A percentile compares a stretch with the other conserved stretches of the same genome.
These are phyloP conservation scores for Saccharomycopsis selenospora DNA, from an alignment of 805 yeast genomes.

Conservation along the genomic window DNA sequence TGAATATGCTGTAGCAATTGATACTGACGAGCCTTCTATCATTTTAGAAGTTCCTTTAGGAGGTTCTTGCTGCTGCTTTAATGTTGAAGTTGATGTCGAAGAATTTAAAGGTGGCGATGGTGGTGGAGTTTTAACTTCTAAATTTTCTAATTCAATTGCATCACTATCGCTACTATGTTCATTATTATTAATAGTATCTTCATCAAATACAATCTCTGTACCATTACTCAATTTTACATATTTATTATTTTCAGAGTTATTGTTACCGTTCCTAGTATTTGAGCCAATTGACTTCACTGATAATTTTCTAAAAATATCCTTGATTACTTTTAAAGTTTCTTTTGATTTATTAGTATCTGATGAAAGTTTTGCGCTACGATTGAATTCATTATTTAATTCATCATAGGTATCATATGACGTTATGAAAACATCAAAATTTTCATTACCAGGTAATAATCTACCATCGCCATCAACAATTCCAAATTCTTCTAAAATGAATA, in stretches of 20 bases:
- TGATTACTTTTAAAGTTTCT: constrained; percentile 4
- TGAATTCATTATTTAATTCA: neutral
- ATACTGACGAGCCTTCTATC: too few species aligned
- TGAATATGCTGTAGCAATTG: too few species aligned
- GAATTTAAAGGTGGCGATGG: too few species aligned
- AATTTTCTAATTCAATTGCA: too few species aligned
- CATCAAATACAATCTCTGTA: neutral
- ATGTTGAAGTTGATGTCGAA: too few species aligned
- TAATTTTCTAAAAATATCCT: constrained; percentile 1
- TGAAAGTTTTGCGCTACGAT: neutral
- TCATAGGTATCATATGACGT: constrained; percentile 4
- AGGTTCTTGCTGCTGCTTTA: too few species aligned
- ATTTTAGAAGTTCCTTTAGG: neutral
- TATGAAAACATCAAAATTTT: constrained; percentile 5
- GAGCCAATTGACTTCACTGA: neutral
- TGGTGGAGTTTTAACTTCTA: too few species aligned
- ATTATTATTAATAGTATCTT: neutral
- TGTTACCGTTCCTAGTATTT: neutral
- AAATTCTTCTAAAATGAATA: constrained; percentile 38
- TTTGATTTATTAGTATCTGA: constrained; percentile 2
- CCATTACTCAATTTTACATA: neutral
- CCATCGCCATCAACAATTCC: constrained; percentile 19
- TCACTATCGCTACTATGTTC: too few species aligned
- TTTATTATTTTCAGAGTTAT: neutral
- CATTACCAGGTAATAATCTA: constrained; percentile 28